phyloP scores from a whole-genome alignment of 768 basidiomycete genomes.

The Agaricus sinodeliciosus region DNA sequence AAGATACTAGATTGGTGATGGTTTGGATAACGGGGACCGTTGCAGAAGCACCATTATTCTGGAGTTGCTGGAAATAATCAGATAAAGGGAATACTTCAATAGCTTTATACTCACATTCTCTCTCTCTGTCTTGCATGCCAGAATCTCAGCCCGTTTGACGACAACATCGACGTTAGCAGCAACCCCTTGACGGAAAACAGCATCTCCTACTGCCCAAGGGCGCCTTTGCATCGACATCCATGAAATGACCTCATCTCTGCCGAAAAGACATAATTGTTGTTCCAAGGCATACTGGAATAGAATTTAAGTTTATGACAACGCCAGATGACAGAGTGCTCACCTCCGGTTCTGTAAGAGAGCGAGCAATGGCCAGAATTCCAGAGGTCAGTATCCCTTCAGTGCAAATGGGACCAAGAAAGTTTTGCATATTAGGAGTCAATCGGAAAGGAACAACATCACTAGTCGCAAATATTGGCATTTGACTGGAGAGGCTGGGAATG shows the following conservation, averaged over 20 bases:
- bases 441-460: conserved; percentile 94
- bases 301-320: neutral
- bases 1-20: conserved; percentile 74
- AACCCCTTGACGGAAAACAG: conserved; percentile 47
- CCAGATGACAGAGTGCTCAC: conserved; percentile 30
- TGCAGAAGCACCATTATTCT: conserved; percentile 24
- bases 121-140: conserved; percentile 84
- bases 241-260: conserved; percentile 84
- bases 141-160: conserved; percentile 71
- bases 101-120: conserved; percentile 51
- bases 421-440: conserved; percentile 93
- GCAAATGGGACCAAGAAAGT: conserved; percentile 82
- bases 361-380: conserved; percentile 85
- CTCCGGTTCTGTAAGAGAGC: conserved; percentile 88
- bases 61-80: conserved; percentile 24
- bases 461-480: conserved; percentile 60
- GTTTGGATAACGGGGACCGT: conserved; percentile 68
- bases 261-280: conserved; percentile 85
- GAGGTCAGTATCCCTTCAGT: conserved; percentile 86
- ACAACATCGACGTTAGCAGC: conserved; percentile 58
- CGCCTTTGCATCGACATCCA: conserved; percentile 62
- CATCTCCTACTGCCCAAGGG: conserved; percentile 46
- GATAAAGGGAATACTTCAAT: neutral
- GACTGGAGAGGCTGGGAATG: conserved; percentile 54
- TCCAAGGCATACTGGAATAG: conserved; percentile 77